Base-by-base conservation (phyloP, 148 eudicot genomes). In the Linanthus parryae region DNA sequence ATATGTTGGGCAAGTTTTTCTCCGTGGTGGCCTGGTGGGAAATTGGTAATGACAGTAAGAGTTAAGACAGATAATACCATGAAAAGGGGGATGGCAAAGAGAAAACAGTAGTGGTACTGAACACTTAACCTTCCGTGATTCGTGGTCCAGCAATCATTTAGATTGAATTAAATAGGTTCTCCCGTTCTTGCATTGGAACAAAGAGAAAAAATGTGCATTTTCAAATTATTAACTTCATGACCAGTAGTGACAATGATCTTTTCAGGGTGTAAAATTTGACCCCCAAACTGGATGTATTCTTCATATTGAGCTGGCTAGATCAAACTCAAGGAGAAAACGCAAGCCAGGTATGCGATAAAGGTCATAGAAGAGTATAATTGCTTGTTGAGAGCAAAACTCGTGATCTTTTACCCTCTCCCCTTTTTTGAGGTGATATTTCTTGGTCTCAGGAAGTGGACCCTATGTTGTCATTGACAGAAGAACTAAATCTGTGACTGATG, bases 401-500 rank as follows among this genome's bases (percentile, higher is more conserved):
- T n/a, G n/a, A n/a, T n/a, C 18, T 8, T 53, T 53, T n/a, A 4
- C 14, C 37, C 27, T 23, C 25, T 20, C 13, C 13, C 27, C 22
- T 56, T 43, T 61, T 23, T 33, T 36, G 25, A 39, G 48, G 44
- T 24, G 64, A 21, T 41, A 33, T 29, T 68, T 60, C 27, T 35
- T 36, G 39, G 54, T 56, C 58, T 15, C 73, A 83, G 95, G 92
- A 48, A 70, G 82, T 66, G 91, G 88, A 52, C 76, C 82, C 26
- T 91, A 91, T 77, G 86, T 91, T 59, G 97, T 91, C 28, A 91
- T 91, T 64, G 94, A 91, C 73, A 73, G 74, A 29, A 76, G 95
- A 70, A 72, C 51, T 47, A 78, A 58, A 50, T 44, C 68, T 39
- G 40, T 37, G 16, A 44, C 47, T 54, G 82, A 71, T 66, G 63